Conservation (phyloP, 2,329 filamentous ascomycete species). For the Fusarium hostae region DNA sequence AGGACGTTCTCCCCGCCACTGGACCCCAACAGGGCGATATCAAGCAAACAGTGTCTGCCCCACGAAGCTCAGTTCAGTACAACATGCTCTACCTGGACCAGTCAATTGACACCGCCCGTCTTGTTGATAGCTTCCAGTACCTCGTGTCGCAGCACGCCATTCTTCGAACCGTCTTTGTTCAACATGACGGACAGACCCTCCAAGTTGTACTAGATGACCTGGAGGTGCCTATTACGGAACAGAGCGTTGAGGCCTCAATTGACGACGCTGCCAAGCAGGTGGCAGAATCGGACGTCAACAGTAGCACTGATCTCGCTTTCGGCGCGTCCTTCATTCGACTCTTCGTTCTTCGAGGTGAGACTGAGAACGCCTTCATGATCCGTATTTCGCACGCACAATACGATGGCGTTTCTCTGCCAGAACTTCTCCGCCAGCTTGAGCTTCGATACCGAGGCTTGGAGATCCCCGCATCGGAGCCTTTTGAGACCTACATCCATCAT, state of each 20-base stretch:
- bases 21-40: slow-evolving; percentile 40
- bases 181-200: slow-evolving; percentile 19
- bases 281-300: slow-evolving; percentile 19
- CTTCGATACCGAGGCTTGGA: slow-evolving; percentile 50
- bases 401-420: slow-evolving; percentile 59
- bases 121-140: slow-evolving; percentile 38
- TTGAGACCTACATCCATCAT: slow-evolving; percentile 34
- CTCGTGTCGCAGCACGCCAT: slow-evolving; percentile 39
- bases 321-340: slow-evolving; percentile 36
- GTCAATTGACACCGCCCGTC: slow-evolving; percentile 31
- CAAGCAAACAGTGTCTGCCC: slow-evolving; percentile 33
- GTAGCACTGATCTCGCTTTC: slow-evolving; percentile 20
- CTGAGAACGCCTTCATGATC: slow-evolving; percentile 41
- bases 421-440: slow-evolving; percentile 54
- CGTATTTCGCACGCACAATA: slow-evolving; percentile 62
- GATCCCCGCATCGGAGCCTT: slow-evolving; percentile 28
- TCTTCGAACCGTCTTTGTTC: slow-evolving; percentile 43
- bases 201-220: slow-evolving; percentile 41
- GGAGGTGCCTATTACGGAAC: slow-evolving; percentile 27
- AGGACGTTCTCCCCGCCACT: slow-evolving; percentile 38
- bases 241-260: slow-evolving; percentile 8
- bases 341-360: slow-evolving; percentile 28
- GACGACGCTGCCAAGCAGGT: slow-evolving; percentile 34
- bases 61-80: slow-evolving; percentile 43
- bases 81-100: slow-evolving; percentile 45